phyloP scores from a whole-genome alignment of 2,329 filamentous ascomycete genomes.

The Fusarium sp. region DNA sequence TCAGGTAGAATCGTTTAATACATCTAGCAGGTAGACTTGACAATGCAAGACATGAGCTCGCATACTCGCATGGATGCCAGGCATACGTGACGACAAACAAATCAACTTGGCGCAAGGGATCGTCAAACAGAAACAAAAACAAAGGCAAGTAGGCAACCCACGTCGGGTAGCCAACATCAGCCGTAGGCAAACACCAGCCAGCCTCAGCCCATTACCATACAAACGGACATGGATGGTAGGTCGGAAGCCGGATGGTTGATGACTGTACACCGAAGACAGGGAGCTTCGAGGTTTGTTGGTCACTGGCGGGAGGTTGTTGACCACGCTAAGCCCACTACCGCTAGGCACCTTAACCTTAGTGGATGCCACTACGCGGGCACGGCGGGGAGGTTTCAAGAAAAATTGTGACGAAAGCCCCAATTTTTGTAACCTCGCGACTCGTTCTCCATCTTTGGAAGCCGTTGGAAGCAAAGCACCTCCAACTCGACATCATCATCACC shows the following conservation, averaged over 20 bases:
- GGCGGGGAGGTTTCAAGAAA: slow-evolving; percentile 50
- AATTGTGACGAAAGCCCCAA: slow-evolving; percentile 52
- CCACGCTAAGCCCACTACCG: slow-evolving; percentile 36
- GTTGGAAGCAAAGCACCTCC: slow-evolving; percentile 44
- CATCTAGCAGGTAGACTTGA: slow-evolving; percentile 15
- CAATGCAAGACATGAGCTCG: slow-evolving; percentile 12
- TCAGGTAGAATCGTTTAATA: slow-evolving; percentile 32
- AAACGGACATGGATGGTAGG: slow-evolving; percentile 11
- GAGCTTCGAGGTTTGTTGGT: slow-evolving; percentile 23
- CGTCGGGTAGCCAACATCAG: neutral
- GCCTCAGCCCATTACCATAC: slow-evolving; percentile 1
- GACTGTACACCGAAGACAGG: slow-evolving; percentile 9
- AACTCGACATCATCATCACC: slow-evolving; percentile 46
- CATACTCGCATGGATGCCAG: neutral
- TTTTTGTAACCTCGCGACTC: slow-evolving; percentile 46
- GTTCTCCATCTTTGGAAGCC: slow-evolving; percentile 44
- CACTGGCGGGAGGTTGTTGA: slow-evolving; percentile 22
- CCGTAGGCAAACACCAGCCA: slow-evolving; percentile 6
- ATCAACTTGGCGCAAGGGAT: neutral
- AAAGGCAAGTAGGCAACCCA: neutral
- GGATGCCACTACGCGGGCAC: slow-evolving; percentile 30
- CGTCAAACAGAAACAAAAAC: slow-evolving; percentile 5
- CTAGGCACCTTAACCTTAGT: slow-evolving; percentile 35
- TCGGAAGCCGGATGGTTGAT: slow-evolving; percentile 40
- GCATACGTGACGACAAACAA: neutral